Evolutionary conservation across 2,329 filamentous ascomycete genomes (phyloP).

Genomic region (Cordyceps cicadae): DNA sequence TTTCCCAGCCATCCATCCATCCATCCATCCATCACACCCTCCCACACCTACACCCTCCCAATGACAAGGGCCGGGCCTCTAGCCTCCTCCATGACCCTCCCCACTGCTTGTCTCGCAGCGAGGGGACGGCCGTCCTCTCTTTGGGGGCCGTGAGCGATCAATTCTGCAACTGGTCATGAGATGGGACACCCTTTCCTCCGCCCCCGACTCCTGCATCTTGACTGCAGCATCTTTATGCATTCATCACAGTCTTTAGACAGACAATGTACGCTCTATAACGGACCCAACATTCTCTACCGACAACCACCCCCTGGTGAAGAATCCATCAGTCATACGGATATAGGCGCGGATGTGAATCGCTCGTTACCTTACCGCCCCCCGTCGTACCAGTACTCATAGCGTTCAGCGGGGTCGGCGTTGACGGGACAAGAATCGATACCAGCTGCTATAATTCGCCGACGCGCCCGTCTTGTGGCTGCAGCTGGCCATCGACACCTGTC

Average conservation of each 20-base stretch:
- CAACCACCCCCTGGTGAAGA: background rate
- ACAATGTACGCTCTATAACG: background rate
- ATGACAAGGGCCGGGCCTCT: slow-evolving; percentile 4
- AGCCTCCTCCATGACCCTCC: background rate
- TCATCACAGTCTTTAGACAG: background rate
- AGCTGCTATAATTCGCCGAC: background rate
- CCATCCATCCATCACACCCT: background rate
- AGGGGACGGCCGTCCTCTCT: background rate
- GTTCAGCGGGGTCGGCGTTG: background rate
- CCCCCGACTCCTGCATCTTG: background rate
- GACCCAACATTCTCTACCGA: background rate
- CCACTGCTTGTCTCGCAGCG: background rate
- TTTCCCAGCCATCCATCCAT: too few species aligned
- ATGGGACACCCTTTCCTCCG: background rate
- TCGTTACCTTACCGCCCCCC: too few species aligned
- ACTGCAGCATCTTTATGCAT: background rate
- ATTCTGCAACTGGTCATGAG: background rate
- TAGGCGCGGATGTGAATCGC: slow-evolving; percentile 1
- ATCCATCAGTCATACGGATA: background rate
- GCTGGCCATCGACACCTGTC: background rate
- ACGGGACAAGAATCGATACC: background rate
- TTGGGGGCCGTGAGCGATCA: background rate
- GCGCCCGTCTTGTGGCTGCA: background rate
- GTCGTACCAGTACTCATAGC: background rate
- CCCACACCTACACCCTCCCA: background rate